Conservation (phyloP, 108 stramenopile species). For the Skeletonema menzelii region DNA sequence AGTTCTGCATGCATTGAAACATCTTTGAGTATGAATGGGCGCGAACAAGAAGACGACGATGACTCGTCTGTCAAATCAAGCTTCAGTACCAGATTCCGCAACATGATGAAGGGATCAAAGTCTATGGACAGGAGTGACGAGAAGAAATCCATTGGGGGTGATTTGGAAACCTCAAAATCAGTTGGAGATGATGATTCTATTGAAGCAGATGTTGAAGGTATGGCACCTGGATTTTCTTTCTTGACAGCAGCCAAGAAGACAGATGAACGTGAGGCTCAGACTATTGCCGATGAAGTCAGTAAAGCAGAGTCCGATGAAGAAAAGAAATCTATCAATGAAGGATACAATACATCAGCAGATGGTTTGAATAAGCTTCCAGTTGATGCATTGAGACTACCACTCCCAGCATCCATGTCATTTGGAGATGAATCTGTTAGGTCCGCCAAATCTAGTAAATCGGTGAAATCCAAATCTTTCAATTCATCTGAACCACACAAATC, state of each 20-base stretch:
- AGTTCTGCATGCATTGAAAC: not conserved
- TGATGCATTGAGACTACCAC: not conserved
- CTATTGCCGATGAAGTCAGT: not conserved
- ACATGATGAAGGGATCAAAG: slow-evolving; percentile 36
- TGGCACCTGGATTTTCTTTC: slow-evolving; percentile 49
- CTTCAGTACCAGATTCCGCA: slow-evolving; percentile 32
- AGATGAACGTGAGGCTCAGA: slow-evolving; percentile 8
- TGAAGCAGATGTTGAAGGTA: not conserved
- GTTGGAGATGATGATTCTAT: slow-evolving; percentile 7
- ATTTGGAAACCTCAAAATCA: not conserved
- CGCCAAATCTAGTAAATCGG: not conserved
- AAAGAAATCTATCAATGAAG: slow-evolving; percentile 4
- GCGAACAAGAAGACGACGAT: slow-evolving; percentile 9
- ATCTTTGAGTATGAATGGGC: not conserved
- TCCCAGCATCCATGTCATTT: slow-evolving; percentile 1
- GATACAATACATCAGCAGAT: slow-evolving; percentile 13
- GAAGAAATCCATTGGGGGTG: slow-evolving; percentile 13
- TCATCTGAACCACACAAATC: no score
- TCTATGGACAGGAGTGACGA: slow-evolving; percentile 22
- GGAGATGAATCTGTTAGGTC: not conserved
- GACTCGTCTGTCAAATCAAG: slow-evolving; percentile 28
- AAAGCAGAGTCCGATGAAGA: slow-evolving; percentile 17
- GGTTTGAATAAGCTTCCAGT: slow-evolving; percentile 2
- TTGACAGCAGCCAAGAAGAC: slow-evolving; percentile 16
- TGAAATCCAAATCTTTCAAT: no score